Percentiles rank a stretch among this genome's conserved stretches.
Evolutionary conservation across 1,139 yeast species (phyloP).

Genomic region (Pichia sp.): DNA sequence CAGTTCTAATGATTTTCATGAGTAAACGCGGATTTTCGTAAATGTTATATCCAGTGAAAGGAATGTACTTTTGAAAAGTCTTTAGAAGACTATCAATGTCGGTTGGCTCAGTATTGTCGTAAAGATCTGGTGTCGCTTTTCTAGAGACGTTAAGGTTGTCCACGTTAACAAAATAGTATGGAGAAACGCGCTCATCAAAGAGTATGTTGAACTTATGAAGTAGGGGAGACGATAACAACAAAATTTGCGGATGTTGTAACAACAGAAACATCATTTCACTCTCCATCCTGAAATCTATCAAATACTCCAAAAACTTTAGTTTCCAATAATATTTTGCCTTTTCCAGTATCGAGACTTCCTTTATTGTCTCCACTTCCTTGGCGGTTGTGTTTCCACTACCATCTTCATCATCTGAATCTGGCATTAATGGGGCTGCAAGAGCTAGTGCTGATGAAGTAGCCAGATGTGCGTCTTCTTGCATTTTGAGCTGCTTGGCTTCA

Average conservation of each 20-base stretch:
- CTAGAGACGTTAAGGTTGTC: conserved; percentile 7
- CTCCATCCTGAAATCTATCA: conserved; percentile 57
- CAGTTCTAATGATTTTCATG: conserved; percentile 57
- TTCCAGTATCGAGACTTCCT: conserved; percentile 13
- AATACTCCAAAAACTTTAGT: conserved; percentile 41
- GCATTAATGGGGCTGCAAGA: conserved; percentile 74
- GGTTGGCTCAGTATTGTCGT: background rate
- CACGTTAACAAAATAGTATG: conserved; percentile 34
- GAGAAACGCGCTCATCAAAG: conserved; percentile 43
- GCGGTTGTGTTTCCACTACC: conserved; percentile 3
- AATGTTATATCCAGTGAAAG: conserved; percentile 53
- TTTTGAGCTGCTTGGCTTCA: conserved; percentile 38
- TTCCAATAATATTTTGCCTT: conserved; percentile 24
- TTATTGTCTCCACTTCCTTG: background rate
- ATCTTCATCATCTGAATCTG: conserved; percentile 49
- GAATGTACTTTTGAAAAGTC: conserved; percentile 42
- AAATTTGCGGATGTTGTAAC: conserved; percentile 55
- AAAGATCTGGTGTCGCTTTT: conserved; percentile 10
- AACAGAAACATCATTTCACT: conserved; percentile 59
- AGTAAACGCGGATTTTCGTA: conserved; percentile 44
- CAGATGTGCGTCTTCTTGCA: conserved; percentile 55
- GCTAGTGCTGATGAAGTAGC: conserved; percentile 80
- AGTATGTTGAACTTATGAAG: conserved; percentile 44
- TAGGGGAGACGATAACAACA: conserved; percentile 47
- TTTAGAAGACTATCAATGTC: conserved; percentile 38